Conservation (phyloP, 108 stramenopile genomes). For the Schizochytrium sp. region DNA sequence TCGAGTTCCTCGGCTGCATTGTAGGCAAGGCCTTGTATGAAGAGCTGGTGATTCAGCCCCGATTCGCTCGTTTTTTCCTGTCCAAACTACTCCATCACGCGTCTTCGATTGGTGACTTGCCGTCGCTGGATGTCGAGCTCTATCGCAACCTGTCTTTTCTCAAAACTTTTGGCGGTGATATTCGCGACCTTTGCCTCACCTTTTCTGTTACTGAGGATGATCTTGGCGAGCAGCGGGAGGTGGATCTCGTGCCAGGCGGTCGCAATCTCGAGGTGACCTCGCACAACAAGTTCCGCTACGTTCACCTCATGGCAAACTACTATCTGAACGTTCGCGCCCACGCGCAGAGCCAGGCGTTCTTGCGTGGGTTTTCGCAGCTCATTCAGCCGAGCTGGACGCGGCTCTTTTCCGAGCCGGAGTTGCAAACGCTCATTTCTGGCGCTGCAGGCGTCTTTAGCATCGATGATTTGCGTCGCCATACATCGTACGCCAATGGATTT, state of each 20-base stretch:
- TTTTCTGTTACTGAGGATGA: slow-evolving; percentile 81
- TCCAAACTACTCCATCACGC: slow-evolving; percentile 81
- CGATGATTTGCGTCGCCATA: slow-evolving; percentile 74
- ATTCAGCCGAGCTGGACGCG: slow-evolving; percentile 76
- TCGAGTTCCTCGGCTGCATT: slow-evolving; percentile 82
- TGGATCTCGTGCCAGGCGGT: slow-evolving; percentile 78
- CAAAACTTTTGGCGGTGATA: slow-evolving; percentile 83
- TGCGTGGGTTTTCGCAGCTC: slow-evolving; percentile 82
- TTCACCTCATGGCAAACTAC: slow-evolving; percentile 82
- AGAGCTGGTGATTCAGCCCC: slow-evolving; percentile 86
- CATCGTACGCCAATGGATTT: slow-evolving; percentile 81
- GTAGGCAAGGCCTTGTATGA: slow-evolving; percentile 87
- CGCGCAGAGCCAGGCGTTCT: slow-evolving; percentile 82
- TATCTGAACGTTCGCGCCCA: slow-evolving; percentile 77
- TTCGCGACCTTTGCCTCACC: slow-evolving; percentile 77
- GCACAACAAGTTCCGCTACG: slow-evolving; percentile 67
- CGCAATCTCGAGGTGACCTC: slow-evolving; percentile 69
- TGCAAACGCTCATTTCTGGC: slow-evolving; percentile 81
- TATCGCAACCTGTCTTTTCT: slow-evolving; percentile 89
- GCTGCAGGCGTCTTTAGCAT: slow-evolving; percentile 73
- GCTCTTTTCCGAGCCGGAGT: slow-evolving; percentile 88
- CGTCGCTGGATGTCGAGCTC: slow-evolving; percentile 78
- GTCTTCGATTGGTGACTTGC: slow-evolving; percentile 71
- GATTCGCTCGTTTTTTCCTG: slow-evolving; percentile 92
- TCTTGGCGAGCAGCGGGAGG: slow-evolving; percentile 59